A percentile compares a stretch with the other conserved stretches of the same genome.
These are phyloP conservation scores for Yarrowia sp. DNA, from an alignment of 805 yeast species.

Conservation along the genomic window DNA sequence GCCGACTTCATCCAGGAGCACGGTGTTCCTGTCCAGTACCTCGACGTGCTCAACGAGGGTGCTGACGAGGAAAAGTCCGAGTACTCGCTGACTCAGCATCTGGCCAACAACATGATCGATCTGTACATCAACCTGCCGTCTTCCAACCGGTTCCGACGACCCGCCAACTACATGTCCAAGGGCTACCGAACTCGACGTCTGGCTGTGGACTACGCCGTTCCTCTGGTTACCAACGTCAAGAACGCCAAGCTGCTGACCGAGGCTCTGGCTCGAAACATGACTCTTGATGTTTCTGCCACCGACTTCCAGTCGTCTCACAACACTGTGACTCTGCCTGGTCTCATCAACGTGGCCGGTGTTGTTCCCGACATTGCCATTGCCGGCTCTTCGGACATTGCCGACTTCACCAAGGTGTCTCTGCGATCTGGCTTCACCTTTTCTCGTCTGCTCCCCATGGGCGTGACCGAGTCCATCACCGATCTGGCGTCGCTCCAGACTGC, in stretches of 20 bases:
- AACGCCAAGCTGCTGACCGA: slow-evolving; percentile 93
- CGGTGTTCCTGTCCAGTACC: slow-evolving; percentile 87
- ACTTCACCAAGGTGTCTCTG: slow-evolving; percentile 65
- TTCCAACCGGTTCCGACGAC: slow-evolving; percentile 95
- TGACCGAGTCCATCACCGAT: slow-evolving; percentile 62
- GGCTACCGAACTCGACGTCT: slow-evolving; percentile 98
- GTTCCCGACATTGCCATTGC: slow-evolving; percentile 60
- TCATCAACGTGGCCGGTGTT: slow-evolving; percentile 75
- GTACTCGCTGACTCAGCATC: slow-evolving; percentile 91
- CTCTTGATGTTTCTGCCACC: slow-evolving; percentile 62
- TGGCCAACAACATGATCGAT: slow-evolving; percentile 95
- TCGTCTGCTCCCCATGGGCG: slow-evolving; percentile 70
- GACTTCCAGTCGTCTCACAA: slow-evolving; percentile 91
- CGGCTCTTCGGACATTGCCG: slow-evolving; percentile 58
- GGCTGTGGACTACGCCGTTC: slow-evolving; percentile 99
- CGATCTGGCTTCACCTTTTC: slow-evolving; percentile 87
- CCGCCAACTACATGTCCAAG: slow-evolving; percentile 94
- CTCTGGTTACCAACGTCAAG: slow-evolving; percentile 95
- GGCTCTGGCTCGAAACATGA: slow-evolving; percentile 67
- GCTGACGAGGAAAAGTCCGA: slow-evolving; percentile 80
- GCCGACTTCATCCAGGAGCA: slow-evolving; percentile 97
- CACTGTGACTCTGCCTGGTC: slow-evolving; percentile 79
- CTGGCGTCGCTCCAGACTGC: slow-evolving; percentile 63
- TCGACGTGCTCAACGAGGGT: slow-evolving; percentile 76
- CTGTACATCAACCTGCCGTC: slow-evolving; percentile 96